Conservation (phyloP, 768 basidiomycete species). For the Termitomyces sp. region DNA sequence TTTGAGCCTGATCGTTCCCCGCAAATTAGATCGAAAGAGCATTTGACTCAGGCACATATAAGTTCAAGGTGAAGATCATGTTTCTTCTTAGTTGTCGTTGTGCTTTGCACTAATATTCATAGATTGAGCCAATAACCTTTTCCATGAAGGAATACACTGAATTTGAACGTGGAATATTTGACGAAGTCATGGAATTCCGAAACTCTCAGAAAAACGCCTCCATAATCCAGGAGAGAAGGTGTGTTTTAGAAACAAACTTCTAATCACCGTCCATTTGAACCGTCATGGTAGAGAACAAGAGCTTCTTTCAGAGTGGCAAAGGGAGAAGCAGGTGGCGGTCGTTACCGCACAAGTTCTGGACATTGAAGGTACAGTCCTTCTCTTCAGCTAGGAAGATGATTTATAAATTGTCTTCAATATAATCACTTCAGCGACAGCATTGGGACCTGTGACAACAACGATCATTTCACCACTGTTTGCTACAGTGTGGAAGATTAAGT, state of each 20-base stretch:
- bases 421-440: neutral
- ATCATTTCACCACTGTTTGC: conserved; percentile 35
- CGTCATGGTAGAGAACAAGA: conserved; percentile 28
- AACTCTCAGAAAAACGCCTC: conserved; percentile 31
- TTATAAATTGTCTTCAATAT: neutral
- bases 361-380: neutral
- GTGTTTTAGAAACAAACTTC: conserved; percentile 4
- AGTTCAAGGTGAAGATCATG: conserved; percentile 35
- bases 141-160: conserved; percentile 44
- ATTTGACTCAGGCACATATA: conserved; percentile 49
- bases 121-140: conserved; percentile 48
- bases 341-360: neutral
- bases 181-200: conserved; percentile 37
- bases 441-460: neutral
- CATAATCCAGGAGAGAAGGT: conserved; percentile 35
- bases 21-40: conserved; percentile 38
- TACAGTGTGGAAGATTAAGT: conserved; percentile 46
- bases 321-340: conserved; percentile 12
- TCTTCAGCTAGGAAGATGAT: neutral
- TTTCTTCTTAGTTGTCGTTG: neutral
- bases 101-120: conserved; percentile 31
- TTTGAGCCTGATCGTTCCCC: neutral
- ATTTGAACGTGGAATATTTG: conserved; percentile 34
- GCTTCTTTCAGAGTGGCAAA: conserved; percentile 39
- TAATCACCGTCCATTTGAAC: neutral